These are phyloP conservation scores for Trichophyton benhamiae DNA, from an alignment of 2,329 filamentous ascomycete genomes.

Conservation along the genomic window DNA sequence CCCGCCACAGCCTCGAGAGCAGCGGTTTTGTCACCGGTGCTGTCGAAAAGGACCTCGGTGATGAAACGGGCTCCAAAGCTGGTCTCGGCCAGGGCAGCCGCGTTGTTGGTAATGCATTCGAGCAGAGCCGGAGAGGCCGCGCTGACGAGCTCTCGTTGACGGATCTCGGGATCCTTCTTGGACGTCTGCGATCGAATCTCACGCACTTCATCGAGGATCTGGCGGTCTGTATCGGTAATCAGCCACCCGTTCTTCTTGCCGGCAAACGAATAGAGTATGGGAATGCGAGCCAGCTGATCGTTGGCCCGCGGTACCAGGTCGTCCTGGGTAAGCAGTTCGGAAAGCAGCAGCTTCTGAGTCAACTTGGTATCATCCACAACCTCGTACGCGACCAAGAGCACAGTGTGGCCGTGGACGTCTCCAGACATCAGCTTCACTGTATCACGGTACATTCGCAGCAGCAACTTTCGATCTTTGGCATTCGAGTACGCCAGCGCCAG, in stretches of 20 bases:
- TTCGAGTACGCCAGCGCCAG: conserved; percentile 70
- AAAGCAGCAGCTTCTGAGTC: conserved; percentile 71
- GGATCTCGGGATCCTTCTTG: conserved; percentile 73
- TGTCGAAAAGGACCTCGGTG: conserved; percentile 65
- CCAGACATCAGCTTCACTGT: conserved; percentile 74
- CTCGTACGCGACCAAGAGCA: conserved; percentile 78
- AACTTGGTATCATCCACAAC: conserved; percentile 90
- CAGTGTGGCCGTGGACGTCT: conserved; percentile 63
- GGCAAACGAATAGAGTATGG: conserved; percentile 72
- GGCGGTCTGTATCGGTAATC: conserved; percentile 51
- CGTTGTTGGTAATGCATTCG: conserved; percentile 55
- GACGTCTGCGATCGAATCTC: conserved; percentile 70
- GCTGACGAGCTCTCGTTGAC: conserved; percentile 64
- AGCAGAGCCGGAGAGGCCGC: conserved; percentile 64
- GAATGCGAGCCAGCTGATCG: conserved; percentile 42
- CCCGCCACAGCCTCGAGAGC: conserved; percentile 56
- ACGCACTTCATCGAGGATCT: conserved; percentile 64
- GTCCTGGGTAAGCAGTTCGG: conserved; percentile 65
- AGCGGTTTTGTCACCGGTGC: conserved; percentile 60
- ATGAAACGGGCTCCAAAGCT: conserved; percentile 82
- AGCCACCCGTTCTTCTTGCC: conserved; percentile 49
- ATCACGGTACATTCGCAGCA: conserved; percentile 82
- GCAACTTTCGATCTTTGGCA: conserved; percentile 84
- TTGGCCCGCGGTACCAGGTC: conserved; percentile 33
- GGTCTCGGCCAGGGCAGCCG: conserved; percentile 56